Evolutionary conservation across 164 flowering plant genomes (phyloP), one percentile per base, ranked within the genome.

Genomic region (Vitis vinifera): DNA sequence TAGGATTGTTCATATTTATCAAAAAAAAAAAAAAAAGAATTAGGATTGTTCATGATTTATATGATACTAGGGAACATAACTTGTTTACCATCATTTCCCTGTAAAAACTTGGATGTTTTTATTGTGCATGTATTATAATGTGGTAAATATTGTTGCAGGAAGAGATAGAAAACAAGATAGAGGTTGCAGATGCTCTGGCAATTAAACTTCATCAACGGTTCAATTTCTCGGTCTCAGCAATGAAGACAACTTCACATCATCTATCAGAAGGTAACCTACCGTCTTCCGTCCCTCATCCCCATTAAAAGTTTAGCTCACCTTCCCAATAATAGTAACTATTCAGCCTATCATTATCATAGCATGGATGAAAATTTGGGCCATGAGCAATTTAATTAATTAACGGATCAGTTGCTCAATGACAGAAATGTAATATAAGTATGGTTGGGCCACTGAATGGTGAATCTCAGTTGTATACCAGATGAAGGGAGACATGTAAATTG

Each of bases 151-250:
- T 71, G 23, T 68, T 89, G 78, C 86, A 93, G 99, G 99, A 92
- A 77, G 97, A 88, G 74, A 76, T 96, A 13, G 99, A 96, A 78
- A 92, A 89, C 89, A 91, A 88, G 77, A 90, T 93, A 74, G 98
- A 96, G 82, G 90, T 92, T 63, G 91, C 82, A 6, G 97, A 96
- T 85, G 98, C 98, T 69, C 80, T 93, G 84, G 88, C 97, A 37
- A 79, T 80, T 55, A 96, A 92, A 81, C 95, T 96, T 78, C 91
- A 85, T 62, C 95, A 89, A 77, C 90, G 97, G 47, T 91, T 87
- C 77, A 93, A 91, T 78, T 83, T 88, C 75, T 96, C 97, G 0
- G 91, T 82, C 4, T 87, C 97, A 7, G 78, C 97, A 37, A 89
- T 96, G 97, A 93, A 82, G 78, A 85, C 90, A 49, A 79, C 89